Percentiles rank a stretch among this genome's conserved stretches.
Conservation (phyloP, 1,139 yeast genomes). For the Maudiozyma humilis region DNA sequence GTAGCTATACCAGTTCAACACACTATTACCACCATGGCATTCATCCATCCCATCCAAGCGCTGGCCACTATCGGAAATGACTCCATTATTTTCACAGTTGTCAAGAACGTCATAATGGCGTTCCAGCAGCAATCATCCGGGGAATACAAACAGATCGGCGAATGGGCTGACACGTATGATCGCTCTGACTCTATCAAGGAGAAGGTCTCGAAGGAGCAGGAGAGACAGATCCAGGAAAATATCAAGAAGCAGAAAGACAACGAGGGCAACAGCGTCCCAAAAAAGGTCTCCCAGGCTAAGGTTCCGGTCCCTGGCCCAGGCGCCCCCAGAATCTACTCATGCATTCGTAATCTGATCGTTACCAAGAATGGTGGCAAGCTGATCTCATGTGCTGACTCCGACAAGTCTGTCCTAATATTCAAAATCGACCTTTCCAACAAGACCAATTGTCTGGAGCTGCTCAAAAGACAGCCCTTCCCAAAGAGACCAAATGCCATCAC, state of each 20-base stretch:
- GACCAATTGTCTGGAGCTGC: conserved; percentile 37
- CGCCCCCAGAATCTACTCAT: conserved; percentile 56
- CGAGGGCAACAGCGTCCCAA: conserved; percentile 20
- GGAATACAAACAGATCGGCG: conserved; percentile 36
- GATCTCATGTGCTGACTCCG: conserved; percentile 71
- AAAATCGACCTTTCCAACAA: conserved; percentile 31
- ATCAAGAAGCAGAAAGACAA: conserved; percentile 34
- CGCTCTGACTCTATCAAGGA: conserved; percentile 35
- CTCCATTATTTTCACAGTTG: conserved; percentile 44
- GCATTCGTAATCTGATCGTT: conserved; percentile 53
- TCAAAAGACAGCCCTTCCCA: conserved; percentile 71
- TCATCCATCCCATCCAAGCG: conserved; percentile 68
- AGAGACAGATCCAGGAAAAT: conserved; percentile 31
- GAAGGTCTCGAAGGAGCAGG: conserved; percentile 40
- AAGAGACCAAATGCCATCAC: conserved; percentile 84
- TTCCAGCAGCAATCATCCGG: conserved; percentile 32
- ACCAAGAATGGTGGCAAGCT: conserved; percentile 47
- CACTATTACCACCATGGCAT: conserved; percentile 15
- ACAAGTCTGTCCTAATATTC: conserved; percentile 70
- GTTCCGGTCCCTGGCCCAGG: conserved; percentile 59
- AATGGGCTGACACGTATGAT: conserved; percentile 54
- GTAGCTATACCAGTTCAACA: background rate
- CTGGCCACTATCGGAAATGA: conserved; percentile 39
- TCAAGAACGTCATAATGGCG: conserved; percentile 49
- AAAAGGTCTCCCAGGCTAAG: conserved; percentile 40